A percentile compares a stretch with the other conserved stretches of the same genome.
phyloP scores from a whole-genome alignment of 371 early-diverging fungal genomes.

The Circinella minor region DNA sequence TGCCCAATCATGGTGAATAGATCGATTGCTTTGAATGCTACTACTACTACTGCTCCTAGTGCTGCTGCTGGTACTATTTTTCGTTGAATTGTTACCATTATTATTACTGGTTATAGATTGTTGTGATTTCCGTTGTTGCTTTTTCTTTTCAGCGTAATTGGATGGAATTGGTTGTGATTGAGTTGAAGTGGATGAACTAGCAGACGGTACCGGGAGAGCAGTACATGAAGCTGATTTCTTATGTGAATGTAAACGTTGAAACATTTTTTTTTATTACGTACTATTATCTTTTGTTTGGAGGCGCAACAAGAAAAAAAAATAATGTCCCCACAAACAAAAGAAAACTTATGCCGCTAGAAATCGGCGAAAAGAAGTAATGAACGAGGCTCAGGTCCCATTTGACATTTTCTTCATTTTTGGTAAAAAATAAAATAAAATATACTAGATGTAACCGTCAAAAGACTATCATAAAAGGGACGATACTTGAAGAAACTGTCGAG shows the following conservation, averaged over 20 bases:
- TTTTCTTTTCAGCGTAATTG: neutral
- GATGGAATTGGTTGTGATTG: neutral
- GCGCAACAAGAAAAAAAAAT: too few species aligned
- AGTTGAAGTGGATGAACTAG: slow-evolving; percentile 6
- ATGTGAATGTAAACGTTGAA: neutral
- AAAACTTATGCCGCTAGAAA: too few species aligned
- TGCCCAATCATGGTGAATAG: neutral
- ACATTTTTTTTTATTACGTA: neutral
- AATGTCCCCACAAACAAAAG: too few species aligned
- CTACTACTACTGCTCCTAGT: neutral
- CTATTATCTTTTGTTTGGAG: too few species aligned
- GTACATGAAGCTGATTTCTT: slow-evolving; percentile 4
- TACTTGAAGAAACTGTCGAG: too few species aligned
- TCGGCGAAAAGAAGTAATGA: too few species aligned
- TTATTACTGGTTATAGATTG: neutral
- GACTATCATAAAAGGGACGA: too few species aligned
- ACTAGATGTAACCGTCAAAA: too few species aligned
- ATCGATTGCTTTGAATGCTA: slow-evolving; percentile 3
- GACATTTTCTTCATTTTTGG: too few species aligned
- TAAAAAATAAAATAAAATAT: too few species aligned
- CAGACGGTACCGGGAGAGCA: neutral
- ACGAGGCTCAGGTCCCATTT: too few species aligned
- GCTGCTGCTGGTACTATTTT: neutral
- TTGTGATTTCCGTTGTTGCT: neutral
- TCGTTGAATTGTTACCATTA: neutral